Evolutionary conservation across 495 filamentous ascomycete species (phyloP).

Genomic region (Filosporella fistucella): DNA sequence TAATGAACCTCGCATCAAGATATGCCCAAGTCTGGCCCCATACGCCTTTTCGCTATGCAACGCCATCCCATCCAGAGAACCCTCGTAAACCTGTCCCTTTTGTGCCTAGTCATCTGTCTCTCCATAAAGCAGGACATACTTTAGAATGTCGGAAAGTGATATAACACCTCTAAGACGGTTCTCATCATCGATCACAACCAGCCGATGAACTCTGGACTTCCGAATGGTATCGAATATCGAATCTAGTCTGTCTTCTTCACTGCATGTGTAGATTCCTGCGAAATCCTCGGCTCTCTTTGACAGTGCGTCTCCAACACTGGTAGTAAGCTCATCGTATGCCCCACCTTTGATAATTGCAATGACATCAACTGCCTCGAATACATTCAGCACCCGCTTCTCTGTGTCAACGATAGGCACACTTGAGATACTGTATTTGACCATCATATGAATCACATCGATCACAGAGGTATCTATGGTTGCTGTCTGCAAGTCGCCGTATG

Average conservation of each 20-base stretch:
- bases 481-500: slow-evolving; percentile 74
- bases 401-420: slow-evolving; percentile 90
- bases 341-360: slow-evolving; percentile 94
- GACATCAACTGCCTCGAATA: slow-evolving; percentile 97
- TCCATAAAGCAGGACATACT: slow-evolving; percentile 87
- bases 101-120: slow-evolving; percentile 54
- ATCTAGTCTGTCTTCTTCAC: slow-evolving; percentile 83
- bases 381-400: slow-evolving; percentile 80
- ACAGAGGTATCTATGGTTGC: slow-evolving; percentile 90
- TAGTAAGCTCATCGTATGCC: slow-evolving; percentile 82
- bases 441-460: slow-evolving; percentile 90
- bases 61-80: slow-evolving; percentile 10
- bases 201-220: slow-evolving; percentile 85
- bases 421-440: slow-evolving; percentile 90
- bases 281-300: slow-evolving; percentile 88
- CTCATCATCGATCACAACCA: slow-evolving; percentile 88
- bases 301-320: slow-evolving; percentile 86
- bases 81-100: slow-evolving; percentile 15
- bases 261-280: slow-evolving; percentile 94
- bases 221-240: slow-evolving; percentile 97
- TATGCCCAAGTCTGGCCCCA: slow-evolving; percentile 14
- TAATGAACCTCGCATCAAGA: slow-evolving; percentile 17
- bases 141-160: slow-evolving; percentile 92
- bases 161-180: slow-evolving; percentile 83
- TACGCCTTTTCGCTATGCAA: slow-evolving; percentile 29